Evolutionary conservation across 176 grass and related monocot genomes (phyloP).

Genomic region (Bothriochloa decipiens): DNA sequence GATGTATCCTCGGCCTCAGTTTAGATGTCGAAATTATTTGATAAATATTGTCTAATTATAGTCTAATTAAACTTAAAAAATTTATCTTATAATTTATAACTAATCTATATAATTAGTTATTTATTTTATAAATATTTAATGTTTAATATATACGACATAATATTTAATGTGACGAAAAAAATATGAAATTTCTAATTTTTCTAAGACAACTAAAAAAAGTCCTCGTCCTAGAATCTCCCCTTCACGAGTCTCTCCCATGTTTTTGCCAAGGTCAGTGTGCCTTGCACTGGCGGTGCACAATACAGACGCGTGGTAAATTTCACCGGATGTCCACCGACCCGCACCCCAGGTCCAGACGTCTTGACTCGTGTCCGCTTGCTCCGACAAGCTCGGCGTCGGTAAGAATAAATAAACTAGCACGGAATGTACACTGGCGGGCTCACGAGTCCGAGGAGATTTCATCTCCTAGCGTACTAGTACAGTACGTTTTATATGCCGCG

Average conservation of each 20-base stretch:
- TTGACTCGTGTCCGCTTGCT: slow-evolving; percentile 27
- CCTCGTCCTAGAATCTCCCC: neutral
- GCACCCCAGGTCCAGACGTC: neutral
- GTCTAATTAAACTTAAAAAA: too few relatives aligned
- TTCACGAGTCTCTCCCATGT: neutral
- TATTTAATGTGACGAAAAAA: too few relatives aligned
- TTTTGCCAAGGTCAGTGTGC: neutral
- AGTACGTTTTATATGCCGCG: neutral
- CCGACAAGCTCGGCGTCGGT: slow-evolving; percentile 23
- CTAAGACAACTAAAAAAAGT: too few relatives aligned
- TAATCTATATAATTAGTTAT: too few relatives aligned
- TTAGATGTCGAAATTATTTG: too few relatives aligned
- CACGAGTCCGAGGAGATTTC: slow-evolving; percentile 31
- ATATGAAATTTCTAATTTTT: too few relatives aligned
- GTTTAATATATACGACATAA: too few relatives aligned
- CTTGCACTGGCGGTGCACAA: neutral
- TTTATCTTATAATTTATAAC: too few relatives aligned
- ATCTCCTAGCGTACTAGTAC: neutral
- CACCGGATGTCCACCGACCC: neutral
- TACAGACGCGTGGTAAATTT: neutral
- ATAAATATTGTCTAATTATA: too few relatives aligned
- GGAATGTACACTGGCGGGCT: slow-evolving; percentile 40
- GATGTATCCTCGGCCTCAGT: too few relatives aligned
- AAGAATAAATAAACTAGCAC: slow-evolving; percentile 46
- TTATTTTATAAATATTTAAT: too few relatives aligned